A percentile compares a stretch with the other conserved stretches of the same genome.
These are phyloP conservation scores for Syncephalastrum contaminatum DNA, from an alignment of 371 early-diverging fungal species.

Conservation along the genomic window DNA sequence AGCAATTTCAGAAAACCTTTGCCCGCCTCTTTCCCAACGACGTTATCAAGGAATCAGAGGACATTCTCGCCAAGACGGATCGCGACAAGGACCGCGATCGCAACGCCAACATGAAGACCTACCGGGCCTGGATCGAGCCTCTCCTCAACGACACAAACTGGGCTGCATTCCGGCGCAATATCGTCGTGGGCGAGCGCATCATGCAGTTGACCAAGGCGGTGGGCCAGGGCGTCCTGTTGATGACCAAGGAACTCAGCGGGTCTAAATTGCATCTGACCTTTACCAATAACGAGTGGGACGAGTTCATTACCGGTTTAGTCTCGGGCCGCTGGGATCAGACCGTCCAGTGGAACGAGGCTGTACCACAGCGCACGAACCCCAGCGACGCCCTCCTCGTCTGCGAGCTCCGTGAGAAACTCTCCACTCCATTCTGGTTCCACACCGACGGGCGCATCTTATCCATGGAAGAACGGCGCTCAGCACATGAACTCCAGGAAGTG, in stretches of 20 bases:
- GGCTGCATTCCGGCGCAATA: constrained; percentile 51
- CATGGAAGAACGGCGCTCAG: constrained; percentile 19
- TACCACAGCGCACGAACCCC: background rate
- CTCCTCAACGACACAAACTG: constrained; percentile 43
- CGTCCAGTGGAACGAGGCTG: constrained; percentile 25
- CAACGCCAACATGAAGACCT: constrained; percentile 49
- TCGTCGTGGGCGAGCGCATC: constrained; percentile 51
- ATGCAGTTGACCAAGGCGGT: constrained; percentile 42
- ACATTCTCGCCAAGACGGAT: constrained; percentile 12
- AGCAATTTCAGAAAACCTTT: constrained; percentile 46
- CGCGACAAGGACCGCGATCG: constrained; percentile 40
- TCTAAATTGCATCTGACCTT: constrained; percentile 51
- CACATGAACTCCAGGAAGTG: background rate
- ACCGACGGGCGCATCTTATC: constrained; percentile 26
- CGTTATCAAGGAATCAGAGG: constrained; percentile 17
- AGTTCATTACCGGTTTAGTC: constrained; percentile 38
- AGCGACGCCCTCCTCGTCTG: constrained; percentile 16
- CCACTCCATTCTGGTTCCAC: constrained; percentile 38
- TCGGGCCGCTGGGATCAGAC: constrained; percentile 37
- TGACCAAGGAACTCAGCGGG: constrained; percentile 52
- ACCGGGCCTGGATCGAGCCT: constrained; percentile 46
- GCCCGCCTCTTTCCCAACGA: constrained; percentile 34
- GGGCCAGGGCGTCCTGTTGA: constrained; percentile 44
- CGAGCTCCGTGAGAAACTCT: constrained; percentile 33
- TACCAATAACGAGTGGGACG: constrained; percentile 54